A percentile compares a stretch with the other conserved stretches of the same genome.
phyloP scores from a whole-genome alignment of 2,329 filamentous ascomycete genomes.

The Monosporascus sp. region DNA sequence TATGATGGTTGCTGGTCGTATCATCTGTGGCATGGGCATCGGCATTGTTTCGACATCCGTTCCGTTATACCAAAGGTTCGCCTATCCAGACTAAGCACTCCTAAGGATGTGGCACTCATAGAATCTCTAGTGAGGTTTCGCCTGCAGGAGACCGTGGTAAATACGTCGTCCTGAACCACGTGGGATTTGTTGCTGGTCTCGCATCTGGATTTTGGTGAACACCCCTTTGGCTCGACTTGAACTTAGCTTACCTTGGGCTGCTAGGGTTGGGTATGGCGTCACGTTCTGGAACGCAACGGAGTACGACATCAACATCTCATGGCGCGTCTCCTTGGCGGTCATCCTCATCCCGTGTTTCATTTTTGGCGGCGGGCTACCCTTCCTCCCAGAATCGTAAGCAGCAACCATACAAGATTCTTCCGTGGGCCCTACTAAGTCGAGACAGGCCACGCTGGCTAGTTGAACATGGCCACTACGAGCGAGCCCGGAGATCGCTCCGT shows the following conservation, averaged over 20 bases:
- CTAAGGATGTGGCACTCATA: slow-evolving; percentile 1
- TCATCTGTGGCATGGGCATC: slow-evolving; percentile 47
- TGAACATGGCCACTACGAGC: slow-evolving; percentile 39
- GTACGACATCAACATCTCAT: slow-evolving; percentile 41
- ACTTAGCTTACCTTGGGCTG: slow-evolving; percentile 1
- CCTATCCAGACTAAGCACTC: not conserved
- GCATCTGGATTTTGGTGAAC: slow-evolving; percentile 49
- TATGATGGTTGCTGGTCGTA: slow-evolving; percentile 46
- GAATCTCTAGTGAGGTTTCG: slow-evolving; percentile 42
- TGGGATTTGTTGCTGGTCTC: slow-evolving; percentile 51
- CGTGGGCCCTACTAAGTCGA: not conserved
- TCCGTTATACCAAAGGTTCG: slow-evolving; percentile 51
- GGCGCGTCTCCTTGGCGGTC: slow-evolving; percentile 47
- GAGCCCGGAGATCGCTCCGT: slow-evolving; percentile 37
- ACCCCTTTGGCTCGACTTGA: not conserved
- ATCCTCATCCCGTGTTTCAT: slow-evolving; percentile 46
- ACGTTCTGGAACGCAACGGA: slow-evolving; percentile 44
- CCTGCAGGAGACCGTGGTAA: slow-evolving; percentile 48
- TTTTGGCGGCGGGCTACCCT: slow-evolving; percentile 45
- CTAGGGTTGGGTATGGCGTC: slow-evolving; percentile 51
- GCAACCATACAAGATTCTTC: not conserved
- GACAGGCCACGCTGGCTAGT: slow-evolving; percentile 51
- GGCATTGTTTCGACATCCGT: slow-evolving; percentile 52
- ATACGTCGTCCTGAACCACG: slow-evolving; percentile 55
- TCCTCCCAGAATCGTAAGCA: slow-evolving; percentile 49